Percentiles rank a stretch among this genome's conserved stretches.
Conservation (phyloP, 345 rosid genomes). For the Viola odorata region DNA sequence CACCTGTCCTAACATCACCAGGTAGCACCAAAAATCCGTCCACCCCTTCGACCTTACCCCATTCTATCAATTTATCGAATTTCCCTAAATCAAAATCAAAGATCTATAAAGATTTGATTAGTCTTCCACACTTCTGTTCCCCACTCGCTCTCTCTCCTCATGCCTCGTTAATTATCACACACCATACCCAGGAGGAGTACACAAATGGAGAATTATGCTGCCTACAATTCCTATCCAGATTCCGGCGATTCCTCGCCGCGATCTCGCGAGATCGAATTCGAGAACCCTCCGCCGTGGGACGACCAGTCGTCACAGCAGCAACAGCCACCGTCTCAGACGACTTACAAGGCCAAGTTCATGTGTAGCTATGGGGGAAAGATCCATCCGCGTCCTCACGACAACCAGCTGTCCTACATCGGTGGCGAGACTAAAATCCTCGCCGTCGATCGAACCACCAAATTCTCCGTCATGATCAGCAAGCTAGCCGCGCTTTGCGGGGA, state of each 20-base stretch:
- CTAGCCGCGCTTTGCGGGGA: conserved; percentile 53
- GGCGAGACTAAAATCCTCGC: conserved; percentile 92
- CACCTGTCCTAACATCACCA: background rate
- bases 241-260: conserved; percentile 90
- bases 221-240: conserved; percentile 70
- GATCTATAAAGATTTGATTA: conserved; percentile 1
- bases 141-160: background rate
- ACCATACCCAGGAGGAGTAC: too few relatives aligned
- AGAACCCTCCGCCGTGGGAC: conserved; percentile 76
- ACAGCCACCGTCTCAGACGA: conserved; percentile 2
- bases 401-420: conserved; percentile 73
- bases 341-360: conserved; percentile 71
- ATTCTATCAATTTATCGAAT: background rate
- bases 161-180: background rate
- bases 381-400: conserved; percentile 91
- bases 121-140: background rate
- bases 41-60: background rate
- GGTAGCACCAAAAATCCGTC: conserved; percentile 3
- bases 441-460: conserved; percentile 60
- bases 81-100: background rate
- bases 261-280: conserved; percentile 89
- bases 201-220: conserved; percentile 52
- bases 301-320: conserved; percentile 43
- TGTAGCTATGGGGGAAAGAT: conserved; percentile 93
- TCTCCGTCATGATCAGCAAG: conserved; percentile 50